Base-by-base conservation (phyloP, 2,329 filamentous ascomycete species). In the Polychaeton citri region DNA sequence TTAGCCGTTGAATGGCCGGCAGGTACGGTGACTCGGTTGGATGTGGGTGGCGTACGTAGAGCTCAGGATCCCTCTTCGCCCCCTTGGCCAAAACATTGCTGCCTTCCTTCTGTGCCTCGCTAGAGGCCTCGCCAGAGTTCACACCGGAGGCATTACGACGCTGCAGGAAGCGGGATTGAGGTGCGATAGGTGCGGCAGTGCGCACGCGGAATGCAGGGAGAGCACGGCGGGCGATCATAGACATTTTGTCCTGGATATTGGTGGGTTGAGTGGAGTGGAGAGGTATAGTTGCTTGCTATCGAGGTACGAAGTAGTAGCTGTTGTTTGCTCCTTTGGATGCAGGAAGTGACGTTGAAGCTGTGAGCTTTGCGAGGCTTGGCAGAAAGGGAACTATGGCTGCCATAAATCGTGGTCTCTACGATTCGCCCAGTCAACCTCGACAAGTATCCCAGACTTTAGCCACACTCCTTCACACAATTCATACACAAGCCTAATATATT, bases 11-110 rank as follows among this genome's bases (percentile, higher is more conserved):
- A 33, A 39, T 39, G 33, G 38, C 31, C 10, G n/a, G 10, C 6
- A 13, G 8, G 9, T 10, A 19, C 10, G 19, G 10, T 16, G 39
- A 32, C 30, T 35, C 7, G n/a, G 8, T 36, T n/a, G n/a, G n/a
- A n/a, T n/a, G n/a, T n/a, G n/a, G n/a, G n/a, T n/a, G n/a, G 39
- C 73, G 48, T 73, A 83, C 79, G 59, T 79, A 81, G 57, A 83
- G 76, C 66, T 84, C 79, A 40, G 79, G 79, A 60, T 84, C 78
- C 58, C 67, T 67, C 66, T 73, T 77, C 38, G 76, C 74, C 50
- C 71, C 78, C 57, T 74, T 68, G 55, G 73, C 69, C 53, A 81
- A 62, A 47, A 59, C 60, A 43, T 61, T 49, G 51, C 60, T 63
- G 56, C 60, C 58, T 42, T 45, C 46, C 15, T 40, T 47, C 21